phyloP scores from a whole-genome alignment of 495 filamentous ascomycete genomes.

The Elasticomyces elasticus region DNA sequence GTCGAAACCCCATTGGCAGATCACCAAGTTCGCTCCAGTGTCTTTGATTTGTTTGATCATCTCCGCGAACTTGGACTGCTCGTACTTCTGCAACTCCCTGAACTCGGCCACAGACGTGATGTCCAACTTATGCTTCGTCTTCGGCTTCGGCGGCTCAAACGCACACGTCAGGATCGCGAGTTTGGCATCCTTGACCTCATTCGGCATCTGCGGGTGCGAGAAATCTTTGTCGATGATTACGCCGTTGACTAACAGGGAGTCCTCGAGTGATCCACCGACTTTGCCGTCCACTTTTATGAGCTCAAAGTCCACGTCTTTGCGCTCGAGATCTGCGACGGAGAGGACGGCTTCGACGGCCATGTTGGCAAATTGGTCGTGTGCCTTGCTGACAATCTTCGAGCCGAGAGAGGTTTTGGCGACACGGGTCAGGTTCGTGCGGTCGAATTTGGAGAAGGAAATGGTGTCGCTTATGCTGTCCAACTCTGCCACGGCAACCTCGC shows the following conservation, averaged over 20 bases:
- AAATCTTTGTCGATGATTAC: constrained; percentile 99
- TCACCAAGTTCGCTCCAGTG: constrained; percentile 92
- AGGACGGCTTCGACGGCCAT: constrained; percentile 96
- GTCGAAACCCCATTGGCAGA: constrained; percentile 99
- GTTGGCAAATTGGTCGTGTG: constrained; percentile 93
- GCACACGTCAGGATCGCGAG: constrained; percentile 95
- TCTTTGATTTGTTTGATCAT: constrained; percentile 99
- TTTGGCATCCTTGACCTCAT: constrained; percentile 86
- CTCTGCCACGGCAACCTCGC: constrained; percentile 87
- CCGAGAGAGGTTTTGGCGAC: constrained; percentile 94
- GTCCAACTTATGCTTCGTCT: constrained; percentile 99
- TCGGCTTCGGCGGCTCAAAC: constrained; percentile 99
- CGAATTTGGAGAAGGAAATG: constrained; percentile 67
- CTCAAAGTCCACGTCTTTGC: constrained; percentile 97
- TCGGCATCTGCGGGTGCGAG: constrained; percentile 98
- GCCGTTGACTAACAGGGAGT: constrained; percentile 88
- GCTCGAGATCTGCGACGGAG: constrained; percentile 89
- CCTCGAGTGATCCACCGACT: constrained; percentile 89
- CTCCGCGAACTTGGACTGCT: constrained; percentile 89
- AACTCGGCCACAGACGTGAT: constrained; percentile 97
- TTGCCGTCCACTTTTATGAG: constrained; percentile 99
- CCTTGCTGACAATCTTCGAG: constrained; percentile 98
- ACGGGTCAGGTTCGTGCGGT: constrained; percentile 75
- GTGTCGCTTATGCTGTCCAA: constrained; percentile 87
- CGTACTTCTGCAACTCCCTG: constrained; percentile 90